Evolutionary conservation across 768 basidiomycete genomes (phyloP), one percentile per base, ranked within the genome.

Genomic region (Phylloporus rhodoxanthus): DNA sequence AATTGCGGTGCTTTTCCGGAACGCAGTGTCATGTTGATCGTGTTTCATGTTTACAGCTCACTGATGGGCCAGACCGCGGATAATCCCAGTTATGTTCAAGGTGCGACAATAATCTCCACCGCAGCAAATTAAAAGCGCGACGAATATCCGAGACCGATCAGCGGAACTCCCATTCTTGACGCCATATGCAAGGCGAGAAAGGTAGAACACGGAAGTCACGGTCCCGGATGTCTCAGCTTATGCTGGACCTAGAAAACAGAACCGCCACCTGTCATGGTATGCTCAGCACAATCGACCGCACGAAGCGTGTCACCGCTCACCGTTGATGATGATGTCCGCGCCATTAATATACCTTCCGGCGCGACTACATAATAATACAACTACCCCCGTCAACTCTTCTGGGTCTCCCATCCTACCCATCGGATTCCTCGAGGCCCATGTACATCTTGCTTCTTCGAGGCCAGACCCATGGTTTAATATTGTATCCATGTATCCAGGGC

Each of bases 391-490:
- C 47, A 76, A 43, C 56, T 77, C 75, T 11, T 56, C 61, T 5
- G 72, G 65, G 45, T 70, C 61, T 0, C 73, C 69, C 15, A 75
- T 72, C 41, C 75, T 62, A 1, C 73, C 74, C 68, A 74, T 67
- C 10, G 72, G 73, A 50, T 66, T 75, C 43, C 69, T 63, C 26
- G 64, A 65, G 3, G 60, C 51, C 73, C 71, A 76, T n/a, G 69
- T 62, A 9, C 54, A 53, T 41, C 68, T 61, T n/a, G 61, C 66
- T 9, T 61, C 57, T 13, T 59, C 68, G 11, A 72, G 55, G 1
- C 64, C 63, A 0, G 62, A 60, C 8, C 68, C 68, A 38, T 65
- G 61, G 34, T 74, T 75, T 57, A 75, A 58, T 39, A 68, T 60
- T 5, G 75, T 75, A 42, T 74, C 68, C 67, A 72, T 25, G 25